Evolutionary conservation across 495 filamentous ascomycete species (phyloP).

Genomic region (Letharia columbiana): DNA sequence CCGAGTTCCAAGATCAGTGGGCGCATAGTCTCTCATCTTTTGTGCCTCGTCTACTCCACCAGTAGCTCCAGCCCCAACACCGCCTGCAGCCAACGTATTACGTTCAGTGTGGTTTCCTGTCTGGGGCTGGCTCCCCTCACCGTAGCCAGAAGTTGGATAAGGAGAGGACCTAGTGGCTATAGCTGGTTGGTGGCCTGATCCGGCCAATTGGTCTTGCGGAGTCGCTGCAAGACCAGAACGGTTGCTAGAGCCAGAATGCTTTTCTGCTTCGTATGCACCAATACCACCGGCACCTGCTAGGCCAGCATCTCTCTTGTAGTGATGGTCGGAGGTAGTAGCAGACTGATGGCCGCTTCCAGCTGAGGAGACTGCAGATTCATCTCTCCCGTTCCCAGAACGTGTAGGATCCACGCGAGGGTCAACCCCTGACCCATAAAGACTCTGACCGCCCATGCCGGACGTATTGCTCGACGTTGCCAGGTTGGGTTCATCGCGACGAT

Average conservation of each 20-base stretch:
- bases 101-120: slow-evolving; percentile 7
- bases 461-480: neutral
- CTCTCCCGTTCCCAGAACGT: neutral
- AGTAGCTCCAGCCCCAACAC: slow-evolving; percentile 16
- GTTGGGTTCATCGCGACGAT: slow-evolving; percentile 6
- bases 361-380: slow-evolving; percentile 1
- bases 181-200: slow-evolving; percentile 14
- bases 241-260: slow-evolving; percentile 11
- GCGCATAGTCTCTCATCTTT: slow-evolving; percentile 2
- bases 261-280: slow-evolving; percentile 19
- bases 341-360: slow-evolving; percentile 21
- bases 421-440: neutral
- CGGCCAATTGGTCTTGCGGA: slow-evolving; percentile 15
- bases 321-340: slow-evolving; percentile 7
- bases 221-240: neutral
- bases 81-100: slow-evolving; percentile 16
- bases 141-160: slow-evolving; percentile 9
- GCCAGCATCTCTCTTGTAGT: slow-evolving; percentile 15
- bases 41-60: slow-evolving; percentile 16
- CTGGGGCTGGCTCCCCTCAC: slow-evolving; percentile 5
- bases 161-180: neutral
- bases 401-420: slow-evolving; percentile 3
- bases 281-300: slow-evolving; percentile 16
- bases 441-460: neutral
- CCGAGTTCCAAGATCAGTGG: slow-evolving; percentile 5